Evolutionary conservation across 2,329 filamentous ascomycete species (phyloP), one percentile per base, ranked within the genome.

Genomic region (Aspergillus uvarum): DNA sequence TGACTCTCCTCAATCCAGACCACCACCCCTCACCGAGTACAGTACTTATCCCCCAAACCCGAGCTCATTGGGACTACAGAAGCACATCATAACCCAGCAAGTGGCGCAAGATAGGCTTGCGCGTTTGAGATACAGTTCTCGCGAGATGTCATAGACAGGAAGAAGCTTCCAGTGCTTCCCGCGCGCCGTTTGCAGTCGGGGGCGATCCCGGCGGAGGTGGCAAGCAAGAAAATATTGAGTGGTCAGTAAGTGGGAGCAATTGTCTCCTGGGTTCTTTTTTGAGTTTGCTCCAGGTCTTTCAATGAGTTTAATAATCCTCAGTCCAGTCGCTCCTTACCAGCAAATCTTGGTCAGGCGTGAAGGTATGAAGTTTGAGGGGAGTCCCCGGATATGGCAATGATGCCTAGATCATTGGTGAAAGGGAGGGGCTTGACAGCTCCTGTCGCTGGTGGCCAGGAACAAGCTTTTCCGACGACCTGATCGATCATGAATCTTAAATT

Each of bases 61-160:
- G 16, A 16, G 32, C 12, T 44, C 10, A 16, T 44, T 19, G 38
- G 38, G 5, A 8, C 38, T 44, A 44, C 4, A 14, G 21, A 56
- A 59, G 57, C 55, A 60, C 63, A 63, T 60, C 58, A 65, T 64
- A 51, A 47, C 53, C 52, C 31, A 59, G 38, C 50, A 42, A 54
- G 61, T 64, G 56, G 59, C 59, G 62, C 61, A 47, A 54, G 59
- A 51, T 49, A 44, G 44, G 26, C 49, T 52, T 47, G 59, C 22
- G 59, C 19, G 61, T 61, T 59, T 61, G 50, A 61, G 53, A 31
- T 55, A 47, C 35, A 22, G 26, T 55, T 29, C 53, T 48, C 53
- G 35, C 29, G 14, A 52, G 47, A 58, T 60, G 60, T 62, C 60
- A 64, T 62, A 47, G 60, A 64, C 31, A 22, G 42, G 24, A 55